Evolutionary conservation across 2,329 filamentous ascomycete genomes (phyloP).

Genomic region (Gremmenia infestans): DNA sequence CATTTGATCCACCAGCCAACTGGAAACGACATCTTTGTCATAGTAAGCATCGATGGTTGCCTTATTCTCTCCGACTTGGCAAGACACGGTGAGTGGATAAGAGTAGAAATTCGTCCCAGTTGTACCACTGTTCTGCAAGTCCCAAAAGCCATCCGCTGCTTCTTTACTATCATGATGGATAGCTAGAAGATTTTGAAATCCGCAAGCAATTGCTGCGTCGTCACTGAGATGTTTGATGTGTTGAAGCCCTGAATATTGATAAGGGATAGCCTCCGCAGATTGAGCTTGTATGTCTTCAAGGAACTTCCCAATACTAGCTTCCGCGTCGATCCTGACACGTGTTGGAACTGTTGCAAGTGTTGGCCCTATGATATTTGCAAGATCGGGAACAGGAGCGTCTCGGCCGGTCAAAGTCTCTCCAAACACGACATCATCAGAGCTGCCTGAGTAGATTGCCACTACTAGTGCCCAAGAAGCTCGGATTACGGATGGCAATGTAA

Average conservation of each 20-base stretch:
- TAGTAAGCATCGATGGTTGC: constrained; percentile 5
- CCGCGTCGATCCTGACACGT: constrained; percentile 31
- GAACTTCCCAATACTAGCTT: constrained; percentile 35
- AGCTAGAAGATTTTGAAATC: constrained; percentile 11
- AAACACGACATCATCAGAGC: constrained; percentile 36
- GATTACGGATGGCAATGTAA: constrained; percentile 14
- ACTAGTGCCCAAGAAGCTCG: constrained; percentile 36
- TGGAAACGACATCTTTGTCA: constrained; percentile 4
- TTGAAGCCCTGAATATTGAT: constrained; percentile 13
- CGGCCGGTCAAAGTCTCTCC: constrained; percentile 40
- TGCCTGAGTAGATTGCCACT: constrained; percentile 34
- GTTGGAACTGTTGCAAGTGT: constrained; percentile 40
- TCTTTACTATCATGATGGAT: constrained; percentile 4
- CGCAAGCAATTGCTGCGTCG: constrained; percentile 10
- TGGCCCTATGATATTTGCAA: constrained; percentile 39
- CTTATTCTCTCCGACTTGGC: not conserved
- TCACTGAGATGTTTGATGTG: constrained; percentile 13
- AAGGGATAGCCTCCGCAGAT: constrained; percentile 41
- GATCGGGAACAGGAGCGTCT: constrained; percentile 33
- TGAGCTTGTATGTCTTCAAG: constrained; percentile 42
- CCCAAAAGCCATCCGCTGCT: not conserved
- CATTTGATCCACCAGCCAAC: constrained; percentile 4
- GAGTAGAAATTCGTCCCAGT: constrained; percentile 7
- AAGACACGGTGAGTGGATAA: constrained; percentile 8
- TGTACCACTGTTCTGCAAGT: constrained; percentile 5